A percentile compares a stretch with the other conserved stretches of the same genome.
phyloP scores from a whole-genome alignment of 2,329 filamentous ascomycete species.

The Aspergillus fumigatiaffinis region DNA sequence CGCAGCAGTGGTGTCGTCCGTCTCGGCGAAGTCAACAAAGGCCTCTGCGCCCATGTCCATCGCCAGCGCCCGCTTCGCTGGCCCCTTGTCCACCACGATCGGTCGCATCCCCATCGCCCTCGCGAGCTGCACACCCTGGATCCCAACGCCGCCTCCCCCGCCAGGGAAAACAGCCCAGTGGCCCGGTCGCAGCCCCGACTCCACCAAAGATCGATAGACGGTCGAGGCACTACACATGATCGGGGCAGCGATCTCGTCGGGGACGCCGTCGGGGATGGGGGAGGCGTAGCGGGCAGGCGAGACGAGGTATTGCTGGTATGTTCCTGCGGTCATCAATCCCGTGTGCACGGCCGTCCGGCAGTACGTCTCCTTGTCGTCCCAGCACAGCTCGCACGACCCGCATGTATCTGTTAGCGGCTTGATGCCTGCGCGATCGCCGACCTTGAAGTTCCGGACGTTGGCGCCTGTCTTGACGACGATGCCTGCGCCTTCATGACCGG shows the following conservation, averaged over 20 bases:
- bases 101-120: constrained; percentile 55
- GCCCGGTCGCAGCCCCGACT: constrained; percentile 48
- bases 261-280: constrained; percentile 53
- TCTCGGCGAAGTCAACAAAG: constrained; percentile 54
- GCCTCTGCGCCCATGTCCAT: constrained; percentile 51
- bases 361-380: constrained; percentile 52
- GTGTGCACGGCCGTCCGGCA: constrained; percentile 20
- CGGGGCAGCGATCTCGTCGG: constrained; percentile 54
- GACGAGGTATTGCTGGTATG: constrained; percentile 58
- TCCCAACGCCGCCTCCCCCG: constrained; percentile 53
- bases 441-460: constrained; percentile 50
- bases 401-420: constrained; percentile 53
- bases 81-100: constrained; percentile 54
- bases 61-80: constrained; percentile 44
- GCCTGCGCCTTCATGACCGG: constrained; percentile 56
- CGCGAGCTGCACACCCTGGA: constrained; percentile 55
- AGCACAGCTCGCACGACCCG: constrained; percentile 49
- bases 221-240: constrained; percentile 59
- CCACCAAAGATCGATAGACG: constrained; percentile 54
- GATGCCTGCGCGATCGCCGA: constrained; percentile 52
- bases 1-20: constrained; percentile 30
- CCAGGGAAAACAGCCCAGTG: constrained; percentile 46
- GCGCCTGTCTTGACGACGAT: constrained; percentile 55
- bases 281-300: constrained; percentile 54
- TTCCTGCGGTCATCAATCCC: constrained; percentile 47